phyloP scores from a whole-genome alignment of 139 green algal genomes.

The Edaphochlamys debaryana region DNA sequence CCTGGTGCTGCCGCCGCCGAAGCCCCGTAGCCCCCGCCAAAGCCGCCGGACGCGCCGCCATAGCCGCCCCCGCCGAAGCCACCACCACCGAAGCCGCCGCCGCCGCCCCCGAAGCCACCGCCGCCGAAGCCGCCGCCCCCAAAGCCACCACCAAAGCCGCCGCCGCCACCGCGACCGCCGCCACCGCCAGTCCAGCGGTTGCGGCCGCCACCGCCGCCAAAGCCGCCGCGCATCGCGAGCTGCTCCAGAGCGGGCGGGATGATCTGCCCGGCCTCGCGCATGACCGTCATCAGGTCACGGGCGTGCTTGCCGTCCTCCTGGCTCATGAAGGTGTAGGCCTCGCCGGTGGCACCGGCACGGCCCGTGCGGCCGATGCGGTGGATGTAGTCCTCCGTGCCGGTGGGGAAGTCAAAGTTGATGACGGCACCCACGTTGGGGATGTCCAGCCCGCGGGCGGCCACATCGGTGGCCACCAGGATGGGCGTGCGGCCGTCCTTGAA shows the following conservation, averaged over 20 bases:
- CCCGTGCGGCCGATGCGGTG: slow-evolving; percentile 92
- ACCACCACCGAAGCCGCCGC: slow-evolving; percentile 49
- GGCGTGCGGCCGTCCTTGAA: slow-evolving; percentile 89
- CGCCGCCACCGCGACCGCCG: slow-evolving; percentile 41
- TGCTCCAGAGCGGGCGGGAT: slow-evolving; percentile 68
- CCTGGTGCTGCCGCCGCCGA: slow-evolving; percentile 52
- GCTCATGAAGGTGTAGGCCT: slow-evolving; percentile 86
- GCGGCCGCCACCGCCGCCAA: slow-evolving; percentile 43
- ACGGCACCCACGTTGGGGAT: slow-evolving; percentile 86
- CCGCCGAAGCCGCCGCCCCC: slow-evolving; percentile 47
- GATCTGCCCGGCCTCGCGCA: slow-evolving; percentile 71
- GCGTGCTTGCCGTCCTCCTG: slow-evolving; percentile 74
- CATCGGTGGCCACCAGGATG: slow-evolving; percentile 95
- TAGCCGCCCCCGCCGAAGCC: slow-evolving; percentile 44
- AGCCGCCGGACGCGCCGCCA: too few species aligned
- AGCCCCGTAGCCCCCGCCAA: slow-evolving; percentile 37
- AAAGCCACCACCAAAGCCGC: slow-evolving; percentile 36
- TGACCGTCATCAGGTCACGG: slow-evolving; percentile 71
- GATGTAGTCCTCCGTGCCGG: slow-evolving; percentile 88
- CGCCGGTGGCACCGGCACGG: slow-evolving; percentile 82
- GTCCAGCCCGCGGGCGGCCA: slow-evolving; percentile 96
- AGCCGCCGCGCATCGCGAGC: slow-evolving; percentile 54
- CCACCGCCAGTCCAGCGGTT: slow-evolving; percentile 55
- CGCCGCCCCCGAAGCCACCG: slow-evolving; percentile 37
- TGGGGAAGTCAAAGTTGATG: slow-evolving; percentile 91